Percentiles rank a stretch among this genome's conserved stretches.
Evolutionary conservation across 148 eudicot genomes (phyloP).

Genomic region (Simmondsia chinensis): DNA sequence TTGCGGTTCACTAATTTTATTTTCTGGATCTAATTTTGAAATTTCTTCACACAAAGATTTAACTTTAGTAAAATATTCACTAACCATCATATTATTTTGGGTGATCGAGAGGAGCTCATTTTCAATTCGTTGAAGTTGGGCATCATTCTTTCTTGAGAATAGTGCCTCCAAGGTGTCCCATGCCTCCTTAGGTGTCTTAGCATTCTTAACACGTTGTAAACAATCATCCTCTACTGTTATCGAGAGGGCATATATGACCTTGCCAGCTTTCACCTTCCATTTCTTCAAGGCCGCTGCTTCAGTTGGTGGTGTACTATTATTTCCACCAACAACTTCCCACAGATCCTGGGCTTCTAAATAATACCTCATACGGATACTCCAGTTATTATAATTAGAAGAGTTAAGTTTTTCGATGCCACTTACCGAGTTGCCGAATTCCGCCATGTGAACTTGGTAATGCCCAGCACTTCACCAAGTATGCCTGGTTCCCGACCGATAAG

Average conservation of each 20-base stretch:
- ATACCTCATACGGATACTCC: not conserved
- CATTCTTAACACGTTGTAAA: not conserved
- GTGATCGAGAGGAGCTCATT: not conserved
- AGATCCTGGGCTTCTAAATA: not conserved
- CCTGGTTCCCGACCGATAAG: too few relatives aligned
- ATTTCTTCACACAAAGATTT: not conserved
- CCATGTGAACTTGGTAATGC: too few relatives aligned
- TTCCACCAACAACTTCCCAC: not conserved
- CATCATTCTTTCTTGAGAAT: conserved; percentile 1
- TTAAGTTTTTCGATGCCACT: too few relatives aligned
- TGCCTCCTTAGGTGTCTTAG: not conserved
- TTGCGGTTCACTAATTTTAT: not conserved
- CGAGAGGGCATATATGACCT: not conserved
- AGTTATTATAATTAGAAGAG: not conserved
- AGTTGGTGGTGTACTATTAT: not conserved
- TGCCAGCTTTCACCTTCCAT: conserved; percentile 1
- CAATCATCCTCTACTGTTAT: not conserved
- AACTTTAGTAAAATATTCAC: not conserved
- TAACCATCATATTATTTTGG: not conserved
- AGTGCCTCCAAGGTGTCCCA: not conserved
- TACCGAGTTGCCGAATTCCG: too few relatives aligned
- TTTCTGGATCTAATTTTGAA: not conserved
- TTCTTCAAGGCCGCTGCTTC: not conserved
- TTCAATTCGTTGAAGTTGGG: not conserved
- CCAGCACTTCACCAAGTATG: too few relatives aligned